A percentile compares a stretch with the other conserved stretches of the same genome.
Evolutionary conservation across 805 yeast species (phyloP).

Genomic region (Candida namnaoensis): DNA sequence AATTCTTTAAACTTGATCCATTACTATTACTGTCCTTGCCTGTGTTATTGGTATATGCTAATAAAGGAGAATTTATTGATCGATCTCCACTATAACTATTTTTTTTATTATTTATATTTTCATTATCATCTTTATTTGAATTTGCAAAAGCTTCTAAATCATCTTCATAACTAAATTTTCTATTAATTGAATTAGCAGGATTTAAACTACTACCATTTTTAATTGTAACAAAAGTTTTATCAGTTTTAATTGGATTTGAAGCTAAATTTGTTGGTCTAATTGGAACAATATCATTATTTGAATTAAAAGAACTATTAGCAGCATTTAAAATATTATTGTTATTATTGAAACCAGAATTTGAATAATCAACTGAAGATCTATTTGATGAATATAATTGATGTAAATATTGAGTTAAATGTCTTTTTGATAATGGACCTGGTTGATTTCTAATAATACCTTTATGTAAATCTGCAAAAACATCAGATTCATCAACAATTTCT

Average conservation of each 20-base stretch:
- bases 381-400: slow-evolving; percentile 50
- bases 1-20: no score
- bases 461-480: slow-evolving; percentile 86
- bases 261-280: slow-evolving; percentile 53
- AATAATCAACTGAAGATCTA: slow-evolving; percentile 23
- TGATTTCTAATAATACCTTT: slow-evolving; percentile 71
- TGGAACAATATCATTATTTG: no score
- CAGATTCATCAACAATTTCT: slow-evolving; percentile 94
- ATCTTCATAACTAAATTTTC: not conserved
- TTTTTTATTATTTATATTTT: no score
- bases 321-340: no score
- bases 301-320: no score
- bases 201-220: slow-evolving; percentile 39
- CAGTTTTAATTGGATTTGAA: slow-evolving; percentile 59
- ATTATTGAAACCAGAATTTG: no score
- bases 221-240: slow-evolving; percentile 58
- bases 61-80: no score
- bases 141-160: not conserved
- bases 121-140: not conserved
- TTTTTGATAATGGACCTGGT: slow-evolving; percentile 68
- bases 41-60: no score
- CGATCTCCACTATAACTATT: no score
- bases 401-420: slow-evolving; percentile 60
- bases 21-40: no score
- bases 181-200: no score